Evolutionary conservation across 164 flowering plant species (phyloP), one percentile per base, ranked within the genome.

Genomic region (Liriodendron chinense): DNA sequence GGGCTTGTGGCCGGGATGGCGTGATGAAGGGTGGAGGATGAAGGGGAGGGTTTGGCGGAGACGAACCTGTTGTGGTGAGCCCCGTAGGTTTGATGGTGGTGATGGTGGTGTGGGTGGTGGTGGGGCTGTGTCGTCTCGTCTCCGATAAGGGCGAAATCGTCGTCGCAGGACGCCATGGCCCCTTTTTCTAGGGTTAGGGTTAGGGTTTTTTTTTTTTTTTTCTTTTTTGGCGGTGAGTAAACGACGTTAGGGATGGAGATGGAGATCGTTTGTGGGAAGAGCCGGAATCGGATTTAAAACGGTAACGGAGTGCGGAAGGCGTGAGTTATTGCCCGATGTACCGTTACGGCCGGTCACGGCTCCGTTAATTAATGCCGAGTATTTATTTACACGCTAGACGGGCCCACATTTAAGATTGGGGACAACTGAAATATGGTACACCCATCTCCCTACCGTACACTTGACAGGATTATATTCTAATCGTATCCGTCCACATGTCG

Each of bases 241-340:
- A 83, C 88, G 91, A 80, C 93, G 93, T 88, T 90, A 86, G 83
- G 49, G 64, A 24, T 3, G 18, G 73, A 70, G 34, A 59, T 62
- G 22, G 8, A 67, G 26, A 70, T 62, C 79, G 84, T 65, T 69
- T 49, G 78, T 7, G 68, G 74, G 57, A 34, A 61, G 78, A 47
- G 48, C 49, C 69, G 72, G 25, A 28, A 66, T 6, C 20, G 28
- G 43, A 69, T 65, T 78, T 69, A 72, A 56, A 74, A 21, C 73
- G 18, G 12, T 81, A 77, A 86, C 87, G 88, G 89, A 73, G 70
- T 47, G 72, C 3, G 65, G 23, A 48, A 34, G 69, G 73, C 80
- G 87, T 81, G 83, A 83, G 28, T 16, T 63, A 5, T 53, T 26
- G 77, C 5, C 61, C 69, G 74, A 71, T 70, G 73, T 65, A 62